These are phyloP conservation scores for Oxytropis ochrocephala DNA, from an alignment of 306 rosid species.

Conservation along the genomic window DNA sequence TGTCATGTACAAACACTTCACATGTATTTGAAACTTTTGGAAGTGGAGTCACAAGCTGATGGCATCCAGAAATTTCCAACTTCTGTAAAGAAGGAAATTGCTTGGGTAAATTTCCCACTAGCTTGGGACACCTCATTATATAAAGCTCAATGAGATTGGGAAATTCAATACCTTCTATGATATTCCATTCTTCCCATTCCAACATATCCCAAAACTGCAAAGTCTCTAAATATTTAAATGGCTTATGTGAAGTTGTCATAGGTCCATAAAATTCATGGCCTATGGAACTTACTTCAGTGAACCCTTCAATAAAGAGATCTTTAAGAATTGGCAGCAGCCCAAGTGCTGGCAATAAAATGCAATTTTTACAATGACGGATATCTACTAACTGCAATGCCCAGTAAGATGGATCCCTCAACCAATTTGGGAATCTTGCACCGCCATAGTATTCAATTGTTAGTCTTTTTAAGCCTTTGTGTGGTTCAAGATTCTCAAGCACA, in stretches of 20 bases:
- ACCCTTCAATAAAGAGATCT: conserved; percentile 17
- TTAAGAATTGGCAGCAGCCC: conserved; percentile 23
- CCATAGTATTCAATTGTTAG: conserved; percentile 6
- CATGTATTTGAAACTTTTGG: conserved; percentile 15
- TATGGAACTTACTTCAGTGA: neutral
- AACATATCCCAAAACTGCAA: conserved; percentile 15
- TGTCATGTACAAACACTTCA: conserved; percentile 10
- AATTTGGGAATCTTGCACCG: conserved; percentile 5
- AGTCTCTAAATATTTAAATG: conserved; percentile 13
- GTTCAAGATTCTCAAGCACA: conserved; percentile 16
- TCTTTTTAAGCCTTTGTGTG: conserved; percentile 14
- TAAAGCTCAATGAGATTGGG: conserved; percentile 14
- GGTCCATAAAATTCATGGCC: conserved; percentile 11
- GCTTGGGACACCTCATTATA: conserved; percentile 15
- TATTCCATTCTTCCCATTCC: conserved; percentile 19
- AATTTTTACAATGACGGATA: conserved; percentile 8
- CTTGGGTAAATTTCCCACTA: conserved; percentile 10
- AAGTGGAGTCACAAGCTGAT: conserved; percentile 8
- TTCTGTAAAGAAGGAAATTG: conserved; percentile 18
- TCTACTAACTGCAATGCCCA: neutral
- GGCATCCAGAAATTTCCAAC: conserved; percentile 20
- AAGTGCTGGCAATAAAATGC: conserved; percentile 12
- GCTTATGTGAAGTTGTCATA: conserved; percentile 1
- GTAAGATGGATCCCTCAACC: conserved; percentile 11
- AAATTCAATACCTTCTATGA: conserved; percentile 13